Percentiles rank a stretch among this genome's conserved stretches.
These are phyloP conservation scores for Talaromyces funiculosus DNA, from an alignment of 2,329 filamentous ascomycete genomes.

Conservation along the genomic window DNA sequence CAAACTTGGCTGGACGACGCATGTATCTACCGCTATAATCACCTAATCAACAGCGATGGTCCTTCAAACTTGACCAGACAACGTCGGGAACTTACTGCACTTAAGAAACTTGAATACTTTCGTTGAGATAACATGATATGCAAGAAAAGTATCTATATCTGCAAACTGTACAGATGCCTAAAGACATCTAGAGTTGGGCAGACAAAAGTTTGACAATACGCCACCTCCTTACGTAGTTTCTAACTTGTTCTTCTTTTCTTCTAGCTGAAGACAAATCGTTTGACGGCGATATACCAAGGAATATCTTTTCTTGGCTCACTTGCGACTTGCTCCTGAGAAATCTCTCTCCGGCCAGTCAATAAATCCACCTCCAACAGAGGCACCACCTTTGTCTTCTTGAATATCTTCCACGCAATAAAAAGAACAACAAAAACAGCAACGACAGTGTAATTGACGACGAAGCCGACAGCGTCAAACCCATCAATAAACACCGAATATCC, in stretches of 20 bases:
- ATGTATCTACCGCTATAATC: neutral
- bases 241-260: neutral
- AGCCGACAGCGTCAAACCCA: conserved; percentile 46
- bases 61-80: neutral
- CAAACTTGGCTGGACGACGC: neutral
- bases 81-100: neutral
- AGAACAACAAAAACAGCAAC: conserved; percentile 47
- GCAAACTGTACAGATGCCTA: neutral
- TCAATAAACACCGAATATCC: conserved; percentile 50
- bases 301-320: neutral
- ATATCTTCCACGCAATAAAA: conserved; percentile 44
- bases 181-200: neutral
- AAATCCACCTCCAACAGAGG: neutral
- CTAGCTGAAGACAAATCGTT: neutral
- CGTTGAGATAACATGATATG: neutral
- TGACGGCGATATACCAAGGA: neutral
- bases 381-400: conserved; percentile 21
- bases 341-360: neutral
- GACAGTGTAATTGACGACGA: conserved; percentile 53
- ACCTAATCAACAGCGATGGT: neutral
- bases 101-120: neutral
- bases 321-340: neutral
- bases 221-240: neutral
- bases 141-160: neutral
- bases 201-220: neutral